phyloP scores from a whole-genome alignment of 768 basidiomycete species.

The Sarcodon aspratus region DNA sequence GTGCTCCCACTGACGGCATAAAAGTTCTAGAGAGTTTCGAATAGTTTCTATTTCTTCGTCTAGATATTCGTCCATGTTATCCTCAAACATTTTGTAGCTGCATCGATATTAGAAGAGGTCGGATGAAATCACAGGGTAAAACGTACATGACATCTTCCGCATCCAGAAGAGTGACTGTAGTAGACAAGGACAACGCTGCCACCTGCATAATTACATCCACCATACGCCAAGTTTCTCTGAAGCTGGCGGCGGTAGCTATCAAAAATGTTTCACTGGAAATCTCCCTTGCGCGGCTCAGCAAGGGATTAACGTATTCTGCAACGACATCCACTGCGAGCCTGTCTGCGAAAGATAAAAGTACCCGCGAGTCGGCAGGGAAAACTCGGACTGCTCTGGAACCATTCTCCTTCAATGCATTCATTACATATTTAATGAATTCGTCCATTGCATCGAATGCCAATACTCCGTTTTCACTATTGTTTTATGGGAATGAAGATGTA shows the following conservation, averaged over 20 bases:
- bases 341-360: slow-evolving; percentile 75
- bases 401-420: slow-evolving; percentile 57
- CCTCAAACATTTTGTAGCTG: slow-evolving; percentile 92
- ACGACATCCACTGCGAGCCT: slow-evolving; percentile 80
- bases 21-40: slow-evolving; percentile 59
- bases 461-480: slow-evolving; percentile 27
- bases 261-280: slow-evolving; percentile 64
- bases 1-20: slow-evolving; percentile 73
- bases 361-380: slow-evolving; percentile 73
- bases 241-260: slow-evolving; percentile 81
- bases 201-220: slow-evolving; percentile 66
- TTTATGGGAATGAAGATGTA: not conserved
- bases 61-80: slow-evolving; percentile 95
- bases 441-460: slow-evolving; percentile 94
- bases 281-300: slow-evolving; percentile 69
- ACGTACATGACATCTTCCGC: slow-evolving; percentile 82
- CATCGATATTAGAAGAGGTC: slow-evolving; percentile 1
- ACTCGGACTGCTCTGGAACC: slow-evolving; percentile 75
- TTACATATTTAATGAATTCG: slow-evolving; percentile 63
- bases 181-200: slow-evolving; percentile 25
- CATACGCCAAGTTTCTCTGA: slow-evolving; percentile 79
- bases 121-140: not conserved
- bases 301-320: slow-evolving; percentile 55
- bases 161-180: slow-evolving; percentile 32
- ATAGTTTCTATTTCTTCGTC: slow-evolving; percentile 85